A percentile compares a stretch with the other conserved stretches of the same genome.
Conservation (phyloP, 1,139 yeast genomes). For the Magnusiomyces tetraspermus region DNA sequence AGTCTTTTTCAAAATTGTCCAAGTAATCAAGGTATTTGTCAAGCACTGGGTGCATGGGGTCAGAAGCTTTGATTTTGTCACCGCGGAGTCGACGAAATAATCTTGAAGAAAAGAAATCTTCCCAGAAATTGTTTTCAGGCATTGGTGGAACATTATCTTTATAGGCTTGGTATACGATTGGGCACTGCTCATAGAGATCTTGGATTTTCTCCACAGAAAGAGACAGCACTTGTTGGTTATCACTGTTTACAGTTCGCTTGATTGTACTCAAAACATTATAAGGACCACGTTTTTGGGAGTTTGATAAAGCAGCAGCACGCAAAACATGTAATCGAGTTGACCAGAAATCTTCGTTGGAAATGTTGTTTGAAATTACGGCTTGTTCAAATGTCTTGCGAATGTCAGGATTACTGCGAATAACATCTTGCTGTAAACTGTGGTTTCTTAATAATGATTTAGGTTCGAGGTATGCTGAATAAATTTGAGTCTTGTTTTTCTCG, state of each 20-base stretch:
- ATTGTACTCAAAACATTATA: slow-evolving; percentile 90
- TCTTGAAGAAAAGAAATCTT: slow-evolving; percentile 87
- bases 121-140: slow-evolving; percentile 91
- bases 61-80: slow-evolving; percentile 65
- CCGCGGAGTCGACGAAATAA: slow-evolving; percentile 83
- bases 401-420: slow-evolving; percentile 60
- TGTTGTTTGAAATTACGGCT: slow-evolving; percentile 69
- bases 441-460: slow-evolving; percentile 50
- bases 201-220: slow-evolving; percentile 84
- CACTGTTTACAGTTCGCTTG: slow-evolving; percentile 63
- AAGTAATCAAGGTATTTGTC: slow-evolving; percentile 56
- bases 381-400: slow-evolving; percentile 74
- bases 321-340: slow-evolving; percentile 67
- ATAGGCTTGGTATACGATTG: slow-evolving; percentile 83
- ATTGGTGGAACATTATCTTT: slow-evolving; percentile 84
- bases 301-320: slow-evolving; percentile 76
- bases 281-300: slow-evolving; percentile 82
- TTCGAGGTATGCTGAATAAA: slow-evolving; percentile 29
- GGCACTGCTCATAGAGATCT: slow-evolving; percentile 87
- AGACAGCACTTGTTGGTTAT: slow-evolving; percentile 73
- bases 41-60: slow-evolving; percentile 73
- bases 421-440: slow-evolving; percentile 65
- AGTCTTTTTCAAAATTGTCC: slow-evolving; percentile 10
- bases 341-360: slow-evolving; percentile 85
- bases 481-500: slow-evolving; percentile 38